Base-by-base conservation (phyloP, 768 basidiomycete species). In the Myochromella boudieri region DNA sequence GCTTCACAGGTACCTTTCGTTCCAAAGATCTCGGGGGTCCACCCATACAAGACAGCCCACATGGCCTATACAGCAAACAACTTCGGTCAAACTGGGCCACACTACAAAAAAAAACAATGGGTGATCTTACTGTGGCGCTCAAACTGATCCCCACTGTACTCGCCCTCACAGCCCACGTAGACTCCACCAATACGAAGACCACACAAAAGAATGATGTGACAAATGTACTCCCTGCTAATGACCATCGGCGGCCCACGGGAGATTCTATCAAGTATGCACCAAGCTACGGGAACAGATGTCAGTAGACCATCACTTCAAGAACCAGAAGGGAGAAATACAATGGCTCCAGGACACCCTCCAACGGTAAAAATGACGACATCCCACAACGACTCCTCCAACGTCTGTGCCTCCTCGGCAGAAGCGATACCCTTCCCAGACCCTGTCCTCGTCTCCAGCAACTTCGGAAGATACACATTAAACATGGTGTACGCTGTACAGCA, bases 391-490 rank as follows among this genome's bases (percentile, higher is more conserved):
- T 77, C 79, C 55, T 79, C 75, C 12, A 85, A 61, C 1, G 76
- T 71, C 57, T 79, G 78, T 1, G 72, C 60, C 10, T 59, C 53
- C n/a, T n/a, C n/a, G n/a, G n/a, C n/a, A n/a, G n/a, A n/a, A 4
- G 42, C 48, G 4, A 51, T 48, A 2, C 51, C 50, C 41, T 40
- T 53, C 3, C 53, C 22, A 9, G 52, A 68, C 44, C 15, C 80
- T 70, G 21, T 75, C 74, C 67, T 93, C 89, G 78, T 77, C 67
- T 95, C 93, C 28, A 95, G 68, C 9, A 94, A 69, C 59, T 91
- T 95, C 0, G 93, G 93, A 15, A 94, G 75, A 60, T 81, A 95
- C 21, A 93, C 90, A 60, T 95, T 95, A 66, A 95, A 95, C 84
- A 95, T 92, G 2, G 90, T 93, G 58, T 84, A 92, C 0, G 82